Conservation (phyloP, 2,329 filamentous ascomycete genomes). For the Podosphaera fusca region DNA sequence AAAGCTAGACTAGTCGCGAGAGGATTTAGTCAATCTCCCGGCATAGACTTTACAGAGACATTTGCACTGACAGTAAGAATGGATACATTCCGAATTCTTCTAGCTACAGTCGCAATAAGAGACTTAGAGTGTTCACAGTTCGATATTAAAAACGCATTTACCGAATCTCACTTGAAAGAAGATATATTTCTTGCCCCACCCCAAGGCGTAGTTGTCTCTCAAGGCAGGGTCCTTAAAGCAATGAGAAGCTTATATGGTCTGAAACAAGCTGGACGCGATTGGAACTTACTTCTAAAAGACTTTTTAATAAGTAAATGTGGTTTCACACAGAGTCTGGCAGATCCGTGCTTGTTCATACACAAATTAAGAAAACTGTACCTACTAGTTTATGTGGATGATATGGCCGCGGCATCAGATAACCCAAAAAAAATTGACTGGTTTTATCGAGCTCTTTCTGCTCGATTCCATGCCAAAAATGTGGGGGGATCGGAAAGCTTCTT, state of each 20-base stretch:
- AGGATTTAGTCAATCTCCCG: neutral
- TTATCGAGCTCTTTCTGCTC: neutral
- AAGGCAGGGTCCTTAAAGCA: neutral
- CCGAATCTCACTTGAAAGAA: neutral
- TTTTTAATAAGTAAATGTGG: neutral
- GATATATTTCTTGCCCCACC: neutral
- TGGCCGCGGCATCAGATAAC: neutral
- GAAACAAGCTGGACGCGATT: neutral
- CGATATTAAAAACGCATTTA: conserved; percentile 1
- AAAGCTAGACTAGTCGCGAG: neutral
- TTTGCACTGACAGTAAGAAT: neutral
- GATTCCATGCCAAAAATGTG: neutral
- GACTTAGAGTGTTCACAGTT: neutral
- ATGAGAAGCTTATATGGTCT: neutral
- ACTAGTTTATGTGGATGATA: neutral
- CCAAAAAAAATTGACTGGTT: neutral
- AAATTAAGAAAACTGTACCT: neutral
- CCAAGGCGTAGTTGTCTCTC: neutral
- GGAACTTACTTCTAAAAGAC: neutral
- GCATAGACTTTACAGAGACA: neutral
- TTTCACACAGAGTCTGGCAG: neutral
- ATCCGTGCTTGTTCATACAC: neutral
- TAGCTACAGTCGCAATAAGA: neutral
- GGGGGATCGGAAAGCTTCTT: neutral
- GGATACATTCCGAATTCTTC: neutral